phyloP scores from a whole-genome alignment of 2,329 filamentous ascomycete genomes.

The Macrophomina pseudophaseolina region DNA sequence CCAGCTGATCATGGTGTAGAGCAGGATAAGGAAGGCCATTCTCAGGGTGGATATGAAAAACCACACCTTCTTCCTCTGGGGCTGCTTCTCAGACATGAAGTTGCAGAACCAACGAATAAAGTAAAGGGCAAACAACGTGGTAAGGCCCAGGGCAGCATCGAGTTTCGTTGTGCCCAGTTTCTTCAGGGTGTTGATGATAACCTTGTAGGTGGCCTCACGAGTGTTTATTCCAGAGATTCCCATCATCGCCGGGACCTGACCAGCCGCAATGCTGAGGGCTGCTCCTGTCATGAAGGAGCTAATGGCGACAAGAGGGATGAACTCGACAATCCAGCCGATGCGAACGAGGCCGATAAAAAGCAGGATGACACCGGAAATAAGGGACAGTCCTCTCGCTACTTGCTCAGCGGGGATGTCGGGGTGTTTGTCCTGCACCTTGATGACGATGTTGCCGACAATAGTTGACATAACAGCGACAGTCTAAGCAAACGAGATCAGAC shows the following conservation, averaged over 20 bases:
- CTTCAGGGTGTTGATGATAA: conserved; percentile 83
- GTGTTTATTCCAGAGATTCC: conserved; percentile 77
- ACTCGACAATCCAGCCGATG: conserved; percentile 87
- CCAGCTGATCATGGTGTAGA: conserved; percentile 90
- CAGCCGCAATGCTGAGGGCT: conserved; percentile 82
- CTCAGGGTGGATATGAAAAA: conserved; percentile 89
- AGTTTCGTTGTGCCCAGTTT: conserved; percentile 68
- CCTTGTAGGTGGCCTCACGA: conserved; percentile 76
- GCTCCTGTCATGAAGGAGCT: conserved; percentile 98
- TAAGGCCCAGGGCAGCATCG: conserved; percentile 90
- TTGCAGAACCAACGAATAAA: conserved; percentile 60
- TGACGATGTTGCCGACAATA: conserved; percentile 79
- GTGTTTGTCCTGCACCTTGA: conserved; percentile 62
- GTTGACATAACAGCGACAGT: conserved; percentile 95
- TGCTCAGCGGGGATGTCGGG: conserved; percentile 67
- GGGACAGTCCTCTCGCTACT: conserved; percentile 77
- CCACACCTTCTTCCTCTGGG: conserved; percentile 70
- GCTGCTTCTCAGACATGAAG: conserved; percentile 68
- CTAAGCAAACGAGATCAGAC: conserved; percentile 47
- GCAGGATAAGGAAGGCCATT: conserved; percentile 83
- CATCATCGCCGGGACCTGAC: conserved; percentile 80
- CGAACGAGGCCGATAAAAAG: conserved; percentile 78
- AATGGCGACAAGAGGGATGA: conserved; percentile 88
- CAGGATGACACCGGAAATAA: conserved; percentile 80
- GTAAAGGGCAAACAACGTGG: conserved; percentile 79